Evolutionary conservation across 176 grass and related monocot species (phyloP), one percentile per base, ranked within the genome.

Genomic region (Oryza meyeriana): DNA sequence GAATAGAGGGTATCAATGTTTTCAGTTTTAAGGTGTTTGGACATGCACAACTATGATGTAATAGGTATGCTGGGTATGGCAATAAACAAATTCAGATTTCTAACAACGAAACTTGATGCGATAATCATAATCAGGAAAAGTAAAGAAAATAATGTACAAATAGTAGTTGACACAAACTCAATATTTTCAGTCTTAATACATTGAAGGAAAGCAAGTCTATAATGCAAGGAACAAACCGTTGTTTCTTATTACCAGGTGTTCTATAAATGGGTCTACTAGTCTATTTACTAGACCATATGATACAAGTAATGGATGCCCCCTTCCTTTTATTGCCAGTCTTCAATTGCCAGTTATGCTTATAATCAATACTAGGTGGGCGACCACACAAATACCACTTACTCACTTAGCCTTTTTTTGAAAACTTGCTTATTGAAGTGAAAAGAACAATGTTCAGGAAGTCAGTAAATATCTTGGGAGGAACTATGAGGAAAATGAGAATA

Each of bases 381-480:
- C 50, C 50, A 1, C 50, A 55, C 0, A 3, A 55, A 20, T 2
- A 55, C 20, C 50, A 55, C 5, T n/a, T 55, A n/a, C 20, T 55
- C 50, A 10, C 42, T 45, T 5, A 16, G 50, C 50, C 8, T 0
- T 55, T 22, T 55, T 20, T 55, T 7, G n/a, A 70, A 29, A 85
- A 4, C 55, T 28, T 41, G 29, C 8, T 69, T 80, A 80, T 35
- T 10, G 3, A 33, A 76, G 50, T 81, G 39, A 81, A 87, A 38
- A 66, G 31, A 61, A 81, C 6, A 75, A 68, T 81, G 45, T 68
- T 86, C 14, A 75, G 8, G 4, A 68, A 69, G 66, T 76, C 64
- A 50, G 11, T 24, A 42, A 35, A 76, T 69, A 12, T 61, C 10
- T 62, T 62, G 12, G 67, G 61, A 73, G 55, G 62, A 63, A 35